Percentiles rank a stretch among this genome's conserved stretches.
Evolutionary conservation across 495 filamentous ascomycete genomes (phyloP).

Genomic region (Podospora pseudocomata): DNA sequence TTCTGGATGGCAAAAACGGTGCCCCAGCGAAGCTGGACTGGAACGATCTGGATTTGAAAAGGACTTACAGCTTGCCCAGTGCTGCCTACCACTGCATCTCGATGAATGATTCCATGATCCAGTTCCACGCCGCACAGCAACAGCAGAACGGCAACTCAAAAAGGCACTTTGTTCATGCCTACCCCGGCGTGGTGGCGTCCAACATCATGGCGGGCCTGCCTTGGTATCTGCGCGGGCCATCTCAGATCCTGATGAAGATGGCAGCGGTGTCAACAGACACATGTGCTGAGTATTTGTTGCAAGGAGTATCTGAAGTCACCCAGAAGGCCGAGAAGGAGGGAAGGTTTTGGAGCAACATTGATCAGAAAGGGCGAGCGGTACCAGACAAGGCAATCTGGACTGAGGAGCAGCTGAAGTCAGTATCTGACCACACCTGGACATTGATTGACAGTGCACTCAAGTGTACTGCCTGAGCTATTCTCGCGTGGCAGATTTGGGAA

Average conservation of each 20-base stretch:
- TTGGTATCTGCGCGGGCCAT: constrained; percentile 13
- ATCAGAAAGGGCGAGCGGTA: constrained; percentile 19
- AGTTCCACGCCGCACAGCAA: constrained; percentile 19
- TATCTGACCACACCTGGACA: constrained; percentile 18
- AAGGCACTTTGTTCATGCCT: constrained; percentile 26
- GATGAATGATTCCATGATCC: constrained; percentile 26
- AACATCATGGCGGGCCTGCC: constrained; percentile 14
- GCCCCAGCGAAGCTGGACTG: constrained; percentile 21
- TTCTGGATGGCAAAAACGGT: constrained; percentile 18
- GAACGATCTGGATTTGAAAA: constrained; percentile 28
- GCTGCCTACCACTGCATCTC: constrained; percentile 23
- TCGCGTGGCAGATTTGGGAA: too few relatives aligned
- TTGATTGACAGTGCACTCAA: constrained; percentile 14
- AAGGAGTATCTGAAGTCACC: constrained; percentile 6
- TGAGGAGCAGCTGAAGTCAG: constrained; percentile 17
- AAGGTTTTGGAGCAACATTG: constrained; percentile 25
- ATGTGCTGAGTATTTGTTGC: constrained; percentile 22
- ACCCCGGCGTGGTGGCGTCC: constrained; percentile 21
- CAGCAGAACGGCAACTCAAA: not conserved
- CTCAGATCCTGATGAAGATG: not conserved
- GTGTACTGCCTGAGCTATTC: not conserved
- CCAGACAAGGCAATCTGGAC: constrained; percentile 21
- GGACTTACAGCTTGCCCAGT: constrained; percentile 13
- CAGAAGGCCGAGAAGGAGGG: constrained; percentile 10
- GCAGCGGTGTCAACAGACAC: constrained; percentile 16